A percentile compares a stretch with the other conserved stretches of the same genome.
These are phyloP conservation scores for Xerocomus amazonicus DNA, from an alignment of 1,284 basidiomycete species.

Conservation along the genomic window DNA sequence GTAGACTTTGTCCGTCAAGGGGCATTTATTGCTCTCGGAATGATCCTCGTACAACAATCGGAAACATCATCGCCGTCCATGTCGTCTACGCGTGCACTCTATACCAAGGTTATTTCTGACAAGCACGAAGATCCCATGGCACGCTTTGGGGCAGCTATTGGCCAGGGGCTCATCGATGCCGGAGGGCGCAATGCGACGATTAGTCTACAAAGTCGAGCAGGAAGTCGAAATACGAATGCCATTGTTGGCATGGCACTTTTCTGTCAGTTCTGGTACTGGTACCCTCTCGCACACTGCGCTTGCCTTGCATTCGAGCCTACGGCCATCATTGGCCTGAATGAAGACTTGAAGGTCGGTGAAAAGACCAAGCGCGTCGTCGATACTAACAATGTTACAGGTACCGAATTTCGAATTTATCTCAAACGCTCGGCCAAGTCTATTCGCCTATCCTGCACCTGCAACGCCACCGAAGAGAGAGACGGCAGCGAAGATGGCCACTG, in stretches of 20 bases:
- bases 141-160: constrained; percentile 90
- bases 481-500: constrained; percentile 85
- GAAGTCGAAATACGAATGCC: constrained; percentile 86
- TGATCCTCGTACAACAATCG: constrained; percentile 94
- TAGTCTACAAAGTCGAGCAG: constrained; percentile 86
- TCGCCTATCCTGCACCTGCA: constrained; percentile 82
- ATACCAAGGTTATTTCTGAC: constrained; percentile 85
- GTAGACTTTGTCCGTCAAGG: constrained; percentile 98
- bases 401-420: constrained; percentile 90
- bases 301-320: constrained; percentile 92
- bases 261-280: constrained; percentile 99
- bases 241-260: constrained; percentile 96
- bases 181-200: constrained; percentile 95
- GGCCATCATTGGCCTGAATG: constrained; percentile 86
- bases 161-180: constrained; percentile 94
- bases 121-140: constrained; percentile 98
- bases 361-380: constrained; percentile 4
- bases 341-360: constrained; percentile 68
- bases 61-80: constrained; percentile 84
- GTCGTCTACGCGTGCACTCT: constrained; percentile 74
- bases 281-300: constrained; percentile 91
- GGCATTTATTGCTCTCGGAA: constrained; percentile 91
- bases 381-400: constrained; percentile 44
- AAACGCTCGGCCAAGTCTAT: constrained; percentile 83
- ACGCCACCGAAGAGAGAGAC: constrained; percentile 90